These are phyloP conservation scores for Vitis rupestris DNA, from an alignment of 164 flowering plant species.

Conservation along the genomic window DNA sequence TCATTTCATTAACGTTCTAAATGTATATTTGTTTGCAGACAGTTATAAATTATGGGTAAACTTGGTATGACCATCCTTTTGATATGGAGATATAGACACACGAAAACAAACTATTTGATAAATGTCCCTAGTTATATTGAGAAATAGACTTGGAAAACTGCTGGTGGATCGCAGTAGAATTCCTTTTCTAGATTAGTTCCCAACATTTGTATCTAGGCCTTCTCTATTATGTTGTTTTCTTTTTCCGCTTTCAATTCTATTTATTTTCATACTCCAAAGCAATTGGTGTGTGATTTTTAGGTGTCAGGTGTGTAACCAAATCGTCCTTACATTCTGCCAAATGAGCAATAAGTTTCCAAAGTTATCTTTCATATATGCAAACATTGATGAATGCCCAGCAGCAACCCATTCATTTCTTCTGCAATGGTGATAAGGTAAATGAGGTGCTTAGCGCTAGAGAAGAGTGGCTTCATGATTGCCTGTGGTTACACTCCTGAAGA, in stretches of 20 bases:
- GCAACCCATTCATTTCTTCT: constrained; percentile 85
- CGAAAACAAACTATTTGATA: constrained; percentile 25
- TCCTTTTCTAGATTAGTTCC: no score
- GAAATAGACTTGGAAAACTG: not conserved
- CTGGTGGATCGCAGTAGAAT: no score
- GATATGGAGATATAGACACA: not conserved
- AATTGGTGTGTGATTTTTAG: constrained; percentile 30
- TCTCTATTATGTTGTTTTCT: not conserved
- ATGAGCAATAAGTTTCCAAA: constrained; percentile 74
- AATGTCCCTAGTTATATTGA: constrained; percentile 3
- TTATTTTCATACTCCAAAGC: not conserved
- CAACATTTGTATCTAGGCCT: no score
- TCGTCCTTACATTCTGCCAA: constrained; percentile 71
- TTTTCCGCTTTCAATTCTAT: not conserved
- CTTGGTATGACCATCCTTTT: constrained; percentile 47
- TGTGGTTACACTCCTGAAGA: constrained; percentile 83
- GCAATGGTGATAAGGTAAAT: constrained; percentile 93
- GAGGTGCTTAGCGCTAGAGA: constrained; percentile 96
- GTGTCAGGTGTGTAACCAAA: constrained; percentile 85
- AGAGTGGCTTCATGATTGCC: constrained; percentile 80
- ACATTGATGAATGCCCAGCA: constrained; percentile 95
- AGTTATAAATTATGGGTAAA: constrained; percentile 72
- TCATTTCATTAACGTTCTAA: no score
- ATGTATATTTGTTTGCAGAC: constrained; percentile 43
- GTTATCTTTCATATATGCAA: constrained; percentile 80